Evolutionary conservation across 805 yeast genomes (phyloP).

Genomic region (Grigorovia yakushimaensis): DNA sequence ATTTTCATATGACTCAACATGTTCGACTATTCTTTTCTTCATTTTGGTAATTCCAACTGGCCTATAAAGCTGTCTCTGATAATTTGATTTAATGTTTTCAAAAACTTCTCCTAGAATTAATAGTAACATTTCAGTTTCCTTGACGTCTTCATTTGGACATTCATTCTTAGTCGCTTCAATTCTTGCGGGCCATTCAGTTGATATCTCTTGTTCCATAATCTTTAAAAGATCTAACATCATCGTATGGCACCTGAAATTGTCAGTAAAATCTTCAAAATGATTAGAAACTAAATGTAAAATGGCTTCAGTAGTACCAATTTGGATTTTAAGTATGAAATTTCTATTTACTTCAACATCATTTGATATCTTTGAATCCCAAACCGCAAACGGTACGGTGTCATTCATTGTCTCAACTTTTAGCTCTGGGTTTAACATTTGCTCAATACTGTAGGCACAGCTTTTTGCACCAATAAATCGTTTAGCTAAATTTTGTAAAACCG

Average conservation of each 20-base stretch:
- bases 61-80: conserved; percentile 60
- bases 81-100: conserved; percentile 56
- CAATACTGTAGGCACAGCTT: conserved; percentile 49
- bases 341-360: conserved; percentile 47
- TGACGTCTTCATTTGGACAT: conserved; percentile 7
- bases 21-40: conserved; percentile 15
- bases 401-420: conserved; percentile 4
- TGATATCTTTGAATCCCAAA: conserved; percentile 40
- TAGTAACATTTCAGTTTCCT: conserved; percentile 23
- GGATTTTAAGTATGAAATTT: conserved; percentile 63
- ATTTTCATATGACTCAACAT: conserved; percentile 12
- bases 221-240: conserved; percentile 56
- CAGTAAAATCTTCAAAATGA: conserved; percentile 67
- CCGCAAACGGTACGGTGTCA: conserved; percentile 35
- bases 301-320: conserved; percentile 72
- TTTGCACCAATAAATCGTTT: conserved; percentile 52
- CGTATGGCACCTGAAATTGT: conserved; percentile 50
- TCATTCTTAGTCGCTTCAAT: conserved; percentile 26
- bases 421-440: conserved; percentile 22
- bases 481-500: conserved; percentile 42
- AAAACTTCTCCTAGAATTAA: conserved; percentile 36
- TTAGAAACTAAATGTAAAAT: conserved; percentile 59
- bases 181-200: conserved; percentile 40
- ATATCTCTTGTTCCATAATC: conserved; percentile 56
- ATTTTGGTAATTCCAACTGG: conserved; percentile 33